A percentile compares a stretch with the other conserved stretches of the same genome.
Evolutionary conservation across 305 asterid species (phyloP).

Genomic region (Solanum hybrid): DNA sequence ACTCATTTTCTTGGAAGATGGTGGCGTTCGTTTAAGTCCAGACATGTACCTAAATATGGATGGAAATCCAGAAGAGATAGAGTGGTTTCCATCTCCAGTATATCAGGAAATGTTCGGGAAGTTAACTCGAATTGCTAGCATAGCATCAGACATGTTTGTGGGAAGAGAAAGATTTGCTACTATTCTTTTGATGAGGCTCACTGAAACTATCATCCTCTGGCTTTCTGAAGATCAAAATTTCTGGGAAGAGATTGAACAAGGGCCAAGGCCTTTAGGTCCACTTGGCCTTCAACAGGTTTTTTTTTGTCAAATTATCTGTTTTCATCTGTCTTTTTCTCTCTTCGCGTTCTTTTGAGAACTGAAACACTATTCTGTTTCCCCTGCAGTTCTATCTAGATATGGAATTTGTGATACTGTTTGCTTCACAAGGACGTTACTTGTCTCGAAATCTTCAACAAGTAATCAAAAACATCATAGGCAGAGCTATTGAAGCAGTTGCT

Average conservation of each 20-base stretch:
- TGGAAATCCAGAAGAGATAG: slow-evolving; percentile 43
- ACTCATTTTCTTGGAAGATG: slow-evolving; percentile 72
- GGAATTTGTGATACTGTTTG: slow-evolving; percentile 83
- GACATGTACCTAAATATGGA: slow-evolving; percentile 72
- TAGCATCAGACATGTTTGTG: slow-evolving; percentile 60
- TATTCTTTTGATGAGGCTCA: slow-evolving; percentile 65
- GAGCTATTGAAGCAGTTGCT: slow-evolving; percentile 78
- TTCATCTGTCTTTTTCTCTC: not conserved
- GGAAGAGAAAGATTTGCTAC: slow-evolving; percentile 89
- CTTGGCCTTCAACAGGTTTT: slow-evolving; percentile 88
- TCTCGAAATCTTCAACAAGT: slow-evolving; percentile 81
- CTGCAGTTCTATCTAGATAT: slow-evolving; percentile 85
- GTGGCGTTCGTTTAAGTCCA: slow-evolving; percentile 58
- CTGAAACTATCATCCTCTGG: slow-evolving; percentile 82
- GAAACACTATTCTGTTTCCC: not conserved
- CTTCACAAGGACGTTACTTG: slow-evolving; percentile 82
- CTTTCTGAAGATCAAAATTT: slow-evolving; percentile 84
- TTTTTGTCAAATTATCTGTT: not conserved
- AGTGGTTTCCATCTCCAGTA: slow-evolving; percentile 88
- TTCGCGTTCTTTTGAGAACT: not conserved
- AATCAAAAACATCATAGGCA: slow-evolving; percentile 66
- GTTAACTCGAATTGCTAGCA: slow-evolving; percentile 45
- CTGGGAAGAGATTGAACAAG: slow-evolving; percentile 82
- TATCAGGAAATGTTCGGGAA: slow-evolving; percentile 71
- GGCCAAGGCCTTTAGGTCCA: slow-evolving; percentile 53